These are phyloP conservation scores for Fusarium sp. DNA, from an alignment of 2,329 filamentous ascomycete genomes.

Conservation along the genomic window DNA sequence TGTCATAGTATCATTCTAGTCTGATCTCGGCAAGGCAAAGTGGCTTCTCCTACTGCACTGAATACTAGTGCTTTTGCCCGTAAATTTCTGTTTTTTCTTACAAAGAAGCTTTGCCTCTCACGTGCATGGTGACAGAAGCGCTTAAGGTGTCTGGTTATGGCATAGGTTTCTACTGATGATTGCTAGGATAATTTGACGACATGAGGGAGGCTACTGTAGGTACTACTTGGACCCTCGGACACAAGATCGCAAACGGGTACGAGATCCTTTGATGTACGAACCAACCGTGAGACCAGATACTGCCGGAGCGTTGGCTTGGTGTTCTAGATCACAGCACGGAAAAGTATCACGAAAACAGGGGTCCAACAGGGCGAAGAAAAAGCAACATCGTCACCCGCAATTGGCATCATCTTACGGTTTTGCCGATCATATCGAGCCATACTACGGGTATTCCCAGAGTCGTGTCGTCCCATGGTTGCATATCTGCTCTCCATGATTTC, in stretches of 20 bases:
- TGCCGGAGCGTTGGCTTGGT: conserved; percentile 2
- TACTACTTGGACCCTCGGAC: conserved; percentile 1
- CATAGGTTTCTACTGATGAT: background rate
- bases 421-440: conserved; percentile 27
- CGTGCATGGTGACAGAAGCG: background rate
- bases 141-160: background rate
- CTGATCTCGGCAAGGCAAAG: background rate
- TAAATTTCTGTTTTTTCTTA: background rate
- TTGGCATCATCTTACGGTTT: conserved; percentile 12
- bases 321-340: conserved; percentile 12
- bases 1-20: background rate
- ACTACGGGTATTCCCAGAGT: conserved; percentile 21
- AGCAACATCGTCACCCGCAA: background rate
- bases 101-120: background rate
- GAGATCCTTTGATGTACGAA: conserved; percentile 13
- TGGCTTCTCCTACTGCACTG: background rate
- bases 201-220: conserved; percentile 19
- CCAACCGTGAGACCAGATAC: conserved; percentile 17
- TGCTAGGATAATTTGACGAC: background rate
- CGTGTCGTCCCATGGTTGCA: conserved; percentile 38
- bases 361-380: background rate
- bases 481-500: conserved; percentile 25
- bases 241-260: background rate
- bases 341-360: conserved; percentile 15
- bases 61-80: background rate